Base-by-base conservation (phyloP, 495 filamentous ascomycete species). In the Podospora comata region DNA sequence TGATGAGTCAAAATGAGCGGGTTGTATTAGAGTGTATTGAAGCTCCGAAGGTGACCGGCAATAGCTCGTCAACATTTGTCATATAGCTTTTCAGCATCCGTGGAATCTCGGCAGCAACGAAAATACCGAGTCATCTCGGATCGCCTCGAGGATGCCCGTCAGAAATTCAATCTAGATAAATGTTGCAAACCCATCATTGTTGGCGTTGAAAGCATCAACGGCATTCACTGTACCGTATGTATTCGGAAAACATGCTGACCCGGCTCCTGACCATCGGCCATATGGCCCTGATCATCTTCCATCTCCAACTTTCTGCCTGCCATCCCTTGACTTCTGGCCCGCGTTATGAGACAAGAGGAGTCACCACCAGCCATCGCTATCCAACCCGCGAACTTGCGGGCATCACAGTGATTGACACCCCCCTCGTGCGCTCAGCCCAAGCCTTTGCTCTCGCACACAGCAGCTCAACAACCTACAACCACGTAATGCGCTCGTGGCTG, bases 401-500 rank as follows among this genome's bases (percentile, higher is more conserved):
- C 54, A 71, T 76, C 58, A 67, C 71, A 2, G 69, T 75, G 23
- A 58, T 74, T 67, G 69, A 76, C 60, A 75, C 73, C 9, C 71
- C 65, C 20, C 6, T 68, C 26, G 68, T 74, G 60, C 68, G 66
- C 65, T 65, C 76, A 0, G 82, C 84, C 44, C 71, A 84, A 48
- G 76, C 62, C 9, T 84, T 78, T 61, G 75, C 79, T 55, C 76
- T 76, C 32, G 57, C 70, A 2, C 75, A 83, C 73, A 67, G 71
- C 11, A 72, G 68, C 27, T 71, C 78, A 18, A 58, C 70, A 23
- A 67, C 74, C 4, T 85, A 79, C 77, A 84, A 86, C 71, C 85
- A 86, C 71, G 72, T 82, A 72, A 75, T 82, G 65, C 81, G 85
- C 27, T 75, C 76, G 32, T 82, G 75, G 71, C 79, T 84, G 66